Base-by-base conservation (phyloP, 2,329 filamentous ascomycete genomes). In the Albophoma yamanashiensis region DNA sequence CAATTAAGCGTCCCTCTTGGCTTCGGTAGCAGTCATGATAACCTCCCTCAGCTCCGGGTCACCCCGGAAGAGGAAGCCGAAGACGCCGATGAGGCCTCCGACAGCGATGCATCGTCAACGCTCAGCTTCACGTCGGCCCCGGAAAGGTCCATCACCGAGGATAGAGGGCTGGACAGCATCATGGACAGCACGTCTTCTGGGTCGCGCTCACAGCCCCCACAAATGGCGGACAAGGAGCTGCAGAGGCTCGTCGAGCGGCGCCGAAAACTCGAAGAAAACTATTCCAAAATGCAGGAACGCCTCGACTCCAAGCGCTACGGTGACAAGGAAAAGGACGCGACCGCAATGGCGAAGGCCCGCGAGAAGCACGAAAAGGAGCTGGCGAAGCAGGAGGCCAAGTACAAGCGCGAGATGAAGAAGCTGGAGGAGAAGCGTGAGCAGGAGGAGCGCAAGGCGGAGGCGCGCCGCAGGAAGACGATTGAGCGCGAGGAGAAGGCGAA, bases 331-430 rank as follows among this genome's bases (percentile, higher is more conserved):
- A 75, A 81, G 60, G 82, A 87, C 55, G 76, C 75, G 57, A 71
- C 75, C 1, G 76, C 78, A 1, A 63, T 84, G 6, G 77, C 80
- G 38, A 88, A 85, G 69, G 77, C 85, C 9, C 79, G 81, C 38
- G 84, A 87, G 68, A 86, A 83, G 67, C 84, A 89, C 69, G 81
- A 84, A 55, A 78, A 76, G 56, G 85, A 88, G 64, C 70, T 86
- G 0, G 81, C 82, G 52, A 89, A 87, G 68, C 83, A 87, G 58
- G 83, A 88, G 64, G 85, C 85, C 40, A 87, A 86, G 65, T 86
- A 87, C 65, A 79, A 81, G 63, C 80, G 79, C 15, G 87, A 91
- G 67, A 75, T 89, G 55, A 75, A 76, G 63, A 88, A 86, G 71
- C 74, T 89, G 2, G 83, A 89, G 63, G 80, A 84, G 64, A 85